Evolutionary conservation across 805 yeast species (phyloP), one percentile per base, ranked within the genome.

Genomic region (Yarrowia porcina): DNA sequence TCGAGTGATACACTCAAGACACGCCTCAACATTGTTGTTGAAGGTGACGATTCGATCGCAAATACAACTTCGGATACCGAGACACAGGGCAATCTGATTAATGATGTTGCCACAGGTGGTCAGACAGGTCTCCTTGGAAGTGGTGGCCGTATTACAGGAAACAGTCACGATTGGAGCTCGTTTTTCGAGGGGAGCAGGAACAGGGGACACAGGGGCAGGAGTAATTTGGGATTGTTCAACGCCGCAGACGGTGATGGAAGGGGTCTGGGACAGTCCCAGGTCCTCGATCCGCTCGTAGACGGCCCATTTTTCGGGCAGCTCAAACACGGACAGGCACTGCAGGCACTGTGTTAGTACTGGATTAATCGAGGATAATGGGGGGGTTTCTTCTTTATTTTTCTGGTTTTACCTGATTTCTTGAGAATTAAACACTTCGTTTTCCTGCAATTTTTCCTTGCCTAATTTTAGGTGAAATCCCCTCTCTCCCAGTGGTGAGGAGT

Each of bases 281-380:
- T 23, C 44, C 23, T 52, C 25, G 38, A 52, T 30, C 4, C 7
- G n/a, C 21, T 36, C 33, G 59, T 35, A 25, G 10, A 52, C 59
- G 25, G 36, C 42, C 23, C 23, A 21, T 21, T 52, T 25, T 20
- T 52, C 44, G 25, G 32, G 44, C 6, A 52, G 59, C n/a, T 33
- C 44, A 25, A 35, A 52, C 25, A 52, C 44, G 10, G 59, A 36
- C 18, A 52, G 28, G 38, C 59, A 52, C 59, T 52, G 59, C 44
- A 52, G 59, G 59, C 59, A 52, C 59, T 52, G 9, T 4, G 59
- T 52, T 35, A 52, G 59, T 36, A 52, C 7, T 6, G 11, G 7
- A 18, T 5, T 5, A 25, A 25, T 25, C 28, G 28, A n/a, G n/a
- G n/a, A n/a, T n/a, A n/a, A n/a, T n/a, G n/a, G n/a, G n/a, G n/a